Conservation (phyloP, 23 red algal species). For the Gracilariopsis chorda region DNA sequence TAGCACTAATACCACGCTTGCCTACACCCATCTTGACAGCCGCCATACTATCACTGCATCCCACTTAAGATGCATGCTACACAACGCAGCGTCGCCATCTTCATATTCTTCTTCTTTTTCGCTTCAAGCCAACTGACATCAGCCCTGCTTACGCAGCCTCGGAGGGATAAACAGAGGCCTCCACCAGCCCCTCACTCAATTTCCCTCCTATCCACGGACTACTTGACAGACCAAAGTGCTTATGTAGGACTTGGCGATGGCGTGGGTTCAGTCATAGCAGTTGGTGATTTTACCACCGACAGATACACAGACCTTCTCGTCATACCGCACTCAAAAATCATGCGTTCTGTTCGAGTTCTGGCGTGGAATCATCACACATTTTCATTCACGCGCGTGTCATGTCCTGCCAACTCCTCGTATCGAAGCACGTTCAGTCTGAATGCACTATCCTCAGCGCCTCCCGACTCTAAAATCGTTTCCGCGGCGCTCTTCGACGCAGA, state of each 20-base stretch:
- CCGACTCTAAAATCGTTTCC: constrained; percentile 24
- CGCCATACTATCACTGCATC: no score
- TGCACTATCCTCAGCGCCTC: neutral
- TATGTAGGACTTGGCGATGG: constrained; percentile 66
- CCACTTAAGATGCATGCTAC: neutral
- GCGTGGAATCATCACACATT: constrained; percentile 62
- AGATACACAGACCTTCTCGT: constrained; percentile 69
- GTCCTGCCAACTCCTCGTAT: constrained; percentile 16
- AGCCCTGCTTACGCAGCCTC: neutral
- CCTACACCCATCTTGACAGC: no score
- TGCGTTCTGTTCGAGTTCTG: constrained; percentile 49
- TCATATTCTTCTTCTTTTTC: neutral
- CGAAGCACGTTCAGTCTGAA: constrained; percentile 23
- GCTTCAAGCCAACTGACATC: no score
- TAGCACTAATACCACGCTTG: no score
- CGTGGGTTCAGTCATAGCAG: constrained; percentile 49
- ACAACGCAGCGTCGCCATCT: neutral
- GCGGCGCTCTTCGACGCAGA: constrained; percentile 79
- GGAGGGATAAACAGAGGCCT: neutral
- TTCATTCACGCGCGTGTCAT: constrained; percentile 48
- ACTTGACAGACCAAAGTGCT: constrained; percentile 65
- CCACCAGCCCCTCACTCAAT: neutral
- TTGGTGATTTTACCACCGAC: constrained; percentile 85
- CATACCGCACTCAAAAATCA: neutral
- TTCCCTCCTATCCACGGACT: neutral